These are phyloP conservation scores for Russula brevipes DNA, from an alignment of 768 basidiomycete species.

Conservation along the genomic window DNA sequence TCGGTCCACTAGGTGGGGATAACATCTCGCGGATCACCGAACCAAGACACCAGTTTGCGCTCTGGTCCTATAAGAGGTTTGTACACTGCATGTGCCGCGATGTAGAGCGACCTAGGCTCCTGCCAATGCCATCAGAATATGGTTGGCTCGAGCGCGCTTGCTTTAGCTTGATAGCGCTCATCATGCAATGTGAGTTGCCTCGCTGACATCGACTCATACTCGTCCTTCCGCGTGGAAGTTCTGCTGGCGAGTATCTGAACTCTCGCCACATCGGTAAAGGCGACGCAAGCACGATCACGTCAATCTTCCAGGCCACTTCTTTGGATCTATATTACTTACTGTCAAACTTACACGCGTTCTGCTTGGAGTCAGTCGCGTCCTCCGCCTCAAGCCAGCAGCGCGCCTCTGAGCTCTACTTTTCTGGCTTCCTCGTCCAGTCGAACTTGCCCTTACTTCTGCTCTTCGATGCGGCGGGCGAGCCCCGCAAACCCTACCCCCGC, in stretches of 20 bases:
- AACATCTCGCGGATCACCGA: slow-evolving; percentile 1
- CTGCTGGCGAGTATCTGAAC: background rate
- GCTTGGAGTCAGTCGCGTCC: no score
- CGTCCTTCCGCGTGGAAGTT: no score
- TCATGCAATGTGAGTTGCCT: slow-evolving; percentile 13
- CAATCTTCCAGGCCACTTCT: slow-evolving; percentile 6
- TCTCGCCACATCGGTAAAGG: background rate
- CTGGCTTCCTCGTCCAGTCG: no score
- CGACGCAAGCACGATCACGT: background rate
- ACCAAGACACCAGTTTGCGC: background rate
- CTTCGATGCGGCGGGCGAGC: no score
- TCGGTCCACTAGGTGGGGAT: background rate
- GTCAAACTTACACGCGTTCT: no score
- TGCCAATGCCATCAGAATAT: background rate
- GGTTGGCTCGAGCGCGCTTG: slow-evolving; percentile 6
- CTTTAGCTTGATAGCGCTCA: slow-evolving; percentile 8
- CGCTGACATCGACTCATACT: no score
- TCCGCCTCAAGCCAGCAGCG: no score
- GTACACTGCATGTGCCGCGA: background rate
- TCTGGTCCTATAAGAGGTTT: background rate
- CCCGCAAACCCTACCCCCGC: no score
- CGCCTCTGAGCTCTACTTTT: background rate
- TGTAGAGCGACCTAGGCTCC: background rate
- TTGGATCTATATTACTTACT: background rate
- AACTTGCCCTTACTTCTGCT: no score